phyloP scores from a whole-genome alignment of 2,329 filamentous ascomycete species.

The Aureobasidium sp. region DNA sequence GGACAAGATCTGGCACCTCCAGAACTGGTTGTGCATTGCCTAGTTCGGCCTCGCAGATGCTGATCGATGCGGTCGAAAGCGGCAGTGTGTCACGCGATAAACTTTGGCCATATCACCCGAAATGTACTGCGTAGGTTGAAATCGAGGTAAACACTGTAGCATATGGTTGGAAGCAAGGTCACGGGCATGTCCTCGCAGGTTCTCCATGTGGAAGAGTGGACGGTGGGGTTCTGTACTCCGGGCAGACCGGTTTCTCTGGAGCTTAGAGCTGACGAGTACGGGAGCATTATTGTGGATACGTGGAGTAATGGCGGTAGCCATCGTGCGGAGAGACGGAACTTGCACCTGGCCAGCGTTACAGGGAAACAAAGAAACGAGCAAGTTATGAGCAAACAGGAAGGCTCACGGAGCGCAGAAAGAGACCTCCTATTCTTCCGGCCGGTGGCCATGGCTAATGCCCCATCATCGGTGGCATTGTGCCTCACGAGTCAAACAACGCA shows the following conservation, averaged over 20 bases:
- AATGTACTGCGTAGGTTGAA: background rate
- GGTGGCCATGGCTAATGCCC: background rate
- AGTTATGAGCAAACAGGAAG: background rate
- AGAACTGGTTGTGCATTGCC: background rate
- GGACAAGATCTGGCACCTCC: background rate
- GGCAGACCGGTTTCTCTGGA: background rate
- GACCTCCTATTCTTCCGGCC: background rate
- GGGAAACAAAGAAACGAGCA: background rate
- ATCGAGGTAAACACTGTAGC: background rate
- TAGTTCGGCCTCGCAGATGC: background rate
- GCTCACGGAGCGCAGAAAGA: slow-evolving; percentile 3
- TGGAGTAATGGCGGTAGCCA: background rate
- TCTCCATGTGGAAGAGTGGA: background rate
- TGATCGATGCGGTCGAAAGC: background rate
- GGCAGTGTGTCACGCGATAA: background rate
- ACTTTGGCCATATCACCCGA: background rate
- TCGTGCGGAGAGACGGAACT: background rate
- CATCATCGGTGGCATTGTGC: too few relatives aligned
- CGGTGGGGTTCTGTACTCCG: background rate
- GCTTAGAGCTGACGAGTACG: slow-evolving; percentile 5
- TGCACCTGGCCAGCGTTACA: background rate
- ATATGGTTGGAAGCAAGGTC: background rate
- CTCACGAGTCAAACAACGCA: background rate
- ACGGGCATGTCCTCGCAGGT: background rate
- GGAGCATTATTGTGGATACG: background rate